Evolutionary conservation across 345 rosid species (phyloP).

Genomic region (Atalantia buxifolia): DNA sequence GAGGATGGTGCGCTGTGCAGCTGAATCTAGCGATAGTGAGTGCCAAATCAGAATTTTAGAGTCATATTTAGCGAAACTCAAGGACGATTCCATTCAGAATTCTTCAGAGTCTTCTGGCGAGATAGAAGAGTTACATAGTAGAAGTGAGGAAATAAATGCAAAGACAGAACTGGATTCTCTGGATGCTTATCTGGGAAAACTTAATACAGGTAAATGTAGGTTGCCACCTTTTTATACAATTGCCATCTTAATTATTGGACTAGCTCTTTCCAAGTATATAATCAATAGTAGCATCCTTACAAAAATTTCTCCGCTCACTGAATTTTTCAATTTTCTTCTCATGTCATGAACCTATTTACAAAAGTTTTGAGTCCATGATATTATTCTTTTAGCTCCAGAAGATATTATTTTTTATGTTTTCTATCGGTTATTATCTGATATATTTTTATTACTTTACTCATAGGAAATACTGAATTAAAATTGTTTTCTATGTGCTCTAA

Average conservation of each 20-base stretch:
- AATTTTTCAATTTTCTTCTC: not conserved
- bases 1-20: constrained; percentile 21
- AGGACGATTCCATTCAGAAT: constrained; percentile 10
- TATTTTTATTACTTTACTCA: not conserved
- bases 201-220: constrained; percentile 32
- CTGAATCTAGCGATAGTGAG: constrained; percentile 25
- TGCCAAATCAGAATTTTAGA: constrained; percentile 51
- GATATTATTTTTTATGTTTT: not conserved
- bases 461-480: not conserved
- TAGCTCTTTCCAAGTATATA: not conserved
- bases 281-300: not conserved
- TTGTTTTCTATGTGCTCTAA: not conserved
- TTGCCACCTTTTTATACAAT: not conserved
- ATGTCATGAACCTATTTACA: not conserved
- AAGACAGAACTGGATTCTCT: constrained; percentile 38
- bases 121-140: constrained; percentile 2
- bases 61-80: constrained; percentile 65
- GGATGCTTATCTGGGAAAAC: constrained; percentile 58
- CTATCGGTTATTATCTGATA: not conserved
- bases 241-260: not conserved
- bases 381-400: not conserved
- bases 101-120: constrained; percentile 19
- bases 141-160: constrained; percentile 20
- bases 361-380: not conserved
- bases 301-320: not conserved